A percentile compares a stretch with the other conserved stretches of the same genome.
Conservation (phyloP, 768 basidiomycete genomes). For the Hydnomerulius pinastri region DNA sequence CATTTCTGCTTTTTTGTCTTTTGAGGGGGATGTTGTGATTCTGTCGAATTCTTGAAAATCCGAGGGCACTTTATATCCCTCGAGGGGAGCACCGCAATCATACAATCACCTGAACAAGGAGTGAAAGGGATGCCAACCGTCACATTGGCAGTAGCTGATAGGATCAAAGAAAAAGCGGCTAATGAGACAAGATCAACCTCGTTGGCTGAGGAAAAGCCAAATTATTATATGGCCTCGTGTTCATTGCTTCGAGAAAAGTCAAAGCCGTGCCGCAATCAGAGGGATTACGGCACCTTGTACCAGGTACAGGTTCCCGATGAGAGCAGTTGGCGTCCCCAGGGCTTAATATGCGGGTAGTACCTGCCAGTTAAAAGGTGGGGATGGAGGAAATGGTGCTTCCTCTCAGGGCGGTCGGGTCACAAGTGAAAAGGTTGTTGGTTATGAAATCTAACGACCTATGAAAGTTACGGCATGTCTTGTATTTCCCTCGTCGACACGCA, state of each 20-base stretch:
- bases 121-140: background rate
- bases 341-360: constrained; percentile 17
- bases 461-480: background rate
- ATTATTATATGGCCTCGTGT: background rate
- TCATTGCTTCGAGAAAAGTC: background rate
- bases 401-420: background rate
- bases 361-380: constrained; percentile 29
- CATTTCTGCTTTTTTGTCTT: constrained; percentile 4
- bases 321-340: background rate
- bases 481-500: background rate
- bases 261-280: background rate
- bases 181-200: background rate
- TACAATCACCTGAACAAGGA: background rate
- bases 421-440: constrained; percentile 27
- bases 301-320: constrained; percentile 20
- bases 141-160: background rate
- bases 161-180: background rate
- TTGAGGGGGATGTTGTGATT: background rate
- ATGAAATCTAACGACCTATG: background rate
- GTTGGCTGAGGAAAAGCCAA: background rate
- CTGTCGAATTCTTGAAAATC: background rate
- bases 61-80: constrained; percentile 1
- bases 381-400: constrained; percentile 36
- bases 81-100: background rate
- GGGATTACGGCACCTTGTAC: background rate